Conservation (phyloP, 2,329 filamentous ascomycete genomes). For the Periconia digitata region DNA sequence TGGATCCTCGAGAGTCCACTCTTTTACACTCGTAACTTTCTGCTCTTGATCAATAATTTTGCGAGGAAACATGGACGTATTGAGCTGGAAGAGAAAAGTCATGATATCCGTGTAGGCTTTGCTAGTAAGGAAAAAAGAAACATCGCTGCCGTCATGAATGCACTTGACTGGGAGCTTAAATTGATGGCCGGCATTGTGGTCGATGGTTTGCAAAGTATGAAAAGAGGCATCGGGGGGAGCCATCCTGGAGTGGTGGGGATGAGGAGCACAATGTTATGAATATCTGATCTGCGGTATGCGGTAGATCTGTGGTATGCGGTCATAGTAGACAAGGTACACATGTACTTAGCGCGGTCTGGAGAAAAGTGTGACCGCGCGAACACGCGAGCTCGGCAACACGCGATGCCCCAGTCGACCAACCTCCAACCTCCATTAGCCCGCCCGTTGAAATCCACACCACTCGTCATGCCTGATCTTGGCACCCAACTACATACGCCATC, state of each 20-base stretch:
- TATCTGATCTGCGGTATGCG: constrained; percentile 8
- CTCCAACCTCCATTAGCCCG: no score
- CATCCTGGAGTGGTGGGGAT: constrained; percentile 19
- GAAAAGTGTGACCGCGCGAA: no score
- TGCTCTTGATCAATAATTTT: constrained; percentile 47
- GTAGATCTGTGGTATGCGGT: neutral
- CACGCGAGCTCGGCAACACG: neutral
- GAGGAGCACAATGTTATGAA: no score
- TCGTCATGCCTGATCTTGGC: neutral
- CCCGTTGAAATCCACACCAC: neutral
- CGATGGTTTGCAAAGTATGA: constrained; percentile 25
- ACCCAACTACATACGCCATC: neutral
- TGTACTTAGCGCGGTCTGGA: no score
- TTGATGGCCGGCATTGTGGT: constrained; percentile 18
- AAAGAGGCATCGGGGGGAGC: constrained; percentile 14
- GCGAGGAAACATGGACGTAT: constrained; percentile 78
- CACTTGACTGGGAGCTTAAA: constrained; percentile 74
- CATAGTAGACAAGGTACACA: neutral
- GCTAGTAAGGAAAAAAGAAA: constrained; percentile 76
- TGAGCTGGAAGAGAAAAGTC: constrained; percentile 85
- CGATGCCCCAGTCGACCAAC: no score
- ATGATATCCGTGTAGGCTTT: constrained; percentile 86
- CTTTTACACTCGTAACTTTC: constrained; percentile 47
- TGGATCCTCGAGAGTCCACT: constrained; percentile 52
- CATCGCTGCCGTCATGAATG: constrained; percentile 84